Base-by-base conservation (phyloP, 1,139 yeast species). In the Diutina scorzettiae region DNA sequence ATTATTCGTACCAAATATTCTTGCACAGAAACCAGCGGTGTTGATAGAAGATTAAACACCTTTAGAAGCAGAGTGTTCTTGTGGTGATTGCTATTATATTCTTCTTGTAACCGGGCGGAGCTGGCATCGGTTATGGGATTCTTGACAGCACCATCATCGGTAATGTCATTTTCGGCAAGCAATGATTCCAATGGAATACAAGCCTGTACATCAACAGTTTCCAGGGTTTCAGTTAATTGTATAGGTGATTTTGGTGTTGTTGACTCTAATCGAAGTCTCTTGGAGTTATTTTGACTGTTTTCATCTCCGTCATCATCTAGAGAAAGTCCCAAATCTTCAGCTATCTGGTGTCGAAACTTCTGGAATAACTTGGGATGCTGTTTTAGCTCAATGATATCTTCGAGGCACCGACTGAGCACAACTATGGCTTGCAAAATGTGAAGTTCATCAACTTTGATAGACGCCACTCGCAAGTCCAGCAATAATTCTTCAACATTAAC, bases 401-500 rank as follows among this genome's bases (percentile, higher is more conserved):
- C 55, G 30, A 67, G 53, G 5, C 65, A 54, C 39, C 55, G 52
- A 33, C 56, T 49, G 17, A 67, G 54, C 2, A 69, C 53, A 9
- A 57, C 52, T 4, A 68, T 54, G 18, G 71, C 67, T 45, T 69
- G 71, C 47, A 53, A 61, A 5, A 58, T 49, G 48, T 66, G 68
- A 20, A 69, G 54, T 34, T 54, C 58, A 45, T 64, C 62, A 41
- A 66, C 54, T 47, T 62, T 54, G 47, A 64, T 66, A 31, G 57
- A 44, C 3, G 53, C 56, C 45, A 60, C 53, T 23, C 53, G 45
- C 19, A 68, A 49, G 45, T 66, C 71, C 46, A 60, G 58, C 11
- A 54, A 57, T 17, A 69, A 53, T 41, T 66, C 72, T 34, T 59
- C 59, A n/a, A 63, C 49, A 43, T 55, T 51, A 17, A 66, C 63